Base-by-base conservation (phyloP, 2,329 filamentous ascomycete genomes). In the Aspergillus sp. region DNA sequence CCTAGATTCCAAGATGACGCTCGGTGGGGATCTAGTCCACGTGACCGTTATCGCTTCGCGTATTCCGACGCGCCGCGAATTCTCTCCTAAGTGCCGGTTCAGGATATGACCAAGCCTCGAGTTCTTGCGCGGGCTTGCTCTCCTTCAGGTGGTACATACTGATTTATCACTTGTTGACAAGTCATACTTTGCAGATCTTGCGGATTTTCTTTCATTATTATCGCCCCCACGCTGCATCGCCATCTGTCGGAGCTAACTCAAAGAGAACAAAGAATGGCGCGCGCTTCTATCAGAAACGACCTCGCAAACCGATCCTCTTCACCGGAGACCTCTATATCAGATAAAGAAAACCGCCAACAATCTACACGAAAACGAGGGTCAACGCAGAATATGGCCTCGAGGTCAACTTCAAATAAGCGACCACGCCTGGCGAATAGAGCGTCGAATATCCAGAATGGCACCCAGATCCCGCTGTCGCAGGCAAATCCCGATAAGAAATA, bases 341-440 rank as follows among this genome's bases (percentile, higher is more conserved):
- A 77, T 53, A 77, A 77, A 55, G 75, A 77, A 49, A 77, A 78
- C 50, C 57, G 52, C 4, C 51, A 52, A 38, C 39, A 46, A 44
- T 51, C 54, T 10, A 52, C 55, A 39, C 54, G 58, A 10, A 79
- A 77, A 54, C 70, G 72, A 48, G 75, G 70, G 48, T 64, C 64
- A 35, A 57, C 39, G 19, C 50, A 51, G 29, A 46, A 62, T 5
- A 73, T 75, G 67, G 60, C 60, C 4, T 61, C 66, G 67, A 27
- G 10, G 7, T 5, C 33, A 5, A 49, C 59, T 42, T 50, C 58
- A 3, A 66, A 58, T 49, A 78, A 79, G 57, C 66, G 75, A 32
- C 66, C 69, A 39, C 68, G 73, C 46, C 65, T 74, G 1, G 65
- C 60, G 40, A 61, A 69, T 33, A 68, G 59, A 46, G 28, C 56